Base-by-base conservation (phyloP, 176 grass and related monocot species). In the Musa schizocarpa region DNA sequence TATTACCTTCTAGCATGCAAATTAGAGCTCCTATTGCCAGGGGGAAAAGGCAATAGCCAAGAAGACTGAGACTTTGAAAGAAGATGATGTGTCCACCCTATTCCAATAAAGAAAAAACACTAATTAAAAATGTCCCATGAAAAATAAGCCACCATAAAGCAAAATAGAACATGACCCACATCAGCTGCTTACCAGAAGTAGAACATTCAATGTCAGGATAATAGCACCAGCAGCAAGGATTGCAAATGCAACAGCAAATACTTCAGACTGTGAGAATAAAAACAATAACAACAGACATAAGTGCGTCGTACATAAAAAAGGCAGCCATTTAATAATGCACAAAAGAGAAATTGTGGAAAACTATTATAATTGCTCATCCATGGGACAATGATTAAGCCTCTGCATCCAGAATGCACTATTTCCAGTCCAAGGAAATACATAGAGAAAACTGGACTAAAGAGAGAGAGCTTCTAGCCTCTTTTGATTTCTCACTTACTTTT, bases 11-110 rank as follows among this genome's bases (percentile, higher is more conserved):
- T 66, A 99, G 80, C 96, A 99, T 75, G 79, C 96, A 94, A 50
- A 99, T 69, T 25, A 99, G 66, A 76, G 96, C 91, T 63, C 96
- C 91, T 24, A 99, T 54, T 59, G 94, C 96, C 80, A 99, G 76
- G 13, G 91, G 96, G 76, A 99, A 99, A n/a, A 99, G 58, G 24
- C 96, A 99, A 67, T 99, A 99, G 13, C 96, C 96, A 74, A 99
- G 88, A 72, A 99, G 90, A 75, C 96, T 99, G 17, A 99, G 86
- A 74, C 96, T 99, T 72, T 99, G 96, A 80, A 99, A 99, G 82
- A 99, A 94, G 74, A 99, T 95, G 73, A 99, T 99, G 74, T 99
- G 91, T 55, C 96, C 96, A 69, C 96, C 96, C 96, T 99, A 74
- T 59, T 80, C 34, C 3, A 78, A 9, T 16, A 52, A 9, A 68